Percentiles rank a stretch among this genome's conserved stretches.
Evolutionary conservation across 352 stramenopile species (phyloP).

Genomic region (Chrysophaeum taylorii): DNA sequence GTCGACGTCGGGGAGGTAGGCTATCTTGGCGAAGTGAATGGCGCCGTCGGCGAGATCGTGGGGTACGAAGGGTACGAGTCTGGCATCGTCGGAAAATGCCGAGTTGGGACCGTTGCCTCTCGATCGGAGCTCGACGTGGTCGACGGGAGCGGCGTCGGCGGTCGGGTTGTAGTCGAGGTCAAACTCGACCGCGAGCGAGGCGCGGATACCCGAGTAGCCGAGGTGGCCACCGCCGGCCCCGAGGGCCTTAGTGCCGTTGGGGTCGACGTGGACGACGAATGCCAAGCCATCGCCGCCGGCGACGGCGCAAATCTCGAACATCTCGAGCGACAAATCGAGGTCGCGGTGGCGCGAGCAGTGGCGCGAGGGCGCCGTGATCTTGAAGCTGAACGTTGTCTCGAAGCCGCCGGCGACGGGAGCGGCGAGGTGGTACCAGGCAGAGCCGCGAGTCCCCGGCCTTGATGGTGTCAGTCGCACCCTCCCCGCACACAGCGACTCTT

Average conservation of each 20-base stretch:
- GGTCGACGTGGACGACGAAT: constrained; percentile 70
- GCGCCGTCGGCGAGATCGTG: constrained; percentile 64
- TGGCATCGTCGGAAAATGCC: constrained; percentile 44
- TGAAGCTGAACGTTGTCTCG: constrained; percentile 52
- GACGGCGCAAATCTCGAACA: constrained; percentile 66
- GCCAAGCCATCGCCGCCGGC: constrained; percentile 76
- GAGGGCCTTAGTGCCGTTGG: constrained; percentile 49
- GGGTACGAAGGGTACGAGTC: constrained; percentile 36
- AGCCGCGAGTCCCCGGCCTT: constrained; percentile 16
- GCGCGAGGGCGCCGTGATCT: constrained; percentile 65
- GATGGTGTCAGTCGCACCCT: constrained; percentile 35
- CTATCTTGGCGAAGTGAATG: constrained; percentile 64
- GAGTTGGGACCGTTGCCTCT: constrained; percentile 14
- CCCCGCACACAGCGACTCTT: background rate
- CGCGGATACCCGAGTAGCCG: constrained; percentile 60
- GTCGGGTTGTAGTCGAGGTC: constrained; percentile 65
- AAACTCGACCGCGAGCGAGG: constrained; percentile 76
- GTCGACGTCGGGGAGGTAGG: constrained; percentile 69
- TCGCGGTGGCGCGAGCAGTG: constrained; percentile 62
- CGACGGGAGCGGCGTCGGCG: constrained; percentile 26
- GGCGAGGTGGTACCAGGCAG: constrained; percentile 33
- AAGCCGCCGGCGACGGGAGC: constrained; percentile 66
- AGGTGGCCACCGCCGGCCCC: constrained; percentile 43
- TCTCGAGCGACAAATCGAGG: constrained; percentile 54
- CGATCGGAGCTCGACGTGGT: constrained; percentile 42